Percentiles rank a stretch among this genome's conserved stretches.
phyloP scores from a whole-genome alignment of 2,329 filamentous ascomycete genomes.

The Ambrosiella cleistominuta region DNA sequence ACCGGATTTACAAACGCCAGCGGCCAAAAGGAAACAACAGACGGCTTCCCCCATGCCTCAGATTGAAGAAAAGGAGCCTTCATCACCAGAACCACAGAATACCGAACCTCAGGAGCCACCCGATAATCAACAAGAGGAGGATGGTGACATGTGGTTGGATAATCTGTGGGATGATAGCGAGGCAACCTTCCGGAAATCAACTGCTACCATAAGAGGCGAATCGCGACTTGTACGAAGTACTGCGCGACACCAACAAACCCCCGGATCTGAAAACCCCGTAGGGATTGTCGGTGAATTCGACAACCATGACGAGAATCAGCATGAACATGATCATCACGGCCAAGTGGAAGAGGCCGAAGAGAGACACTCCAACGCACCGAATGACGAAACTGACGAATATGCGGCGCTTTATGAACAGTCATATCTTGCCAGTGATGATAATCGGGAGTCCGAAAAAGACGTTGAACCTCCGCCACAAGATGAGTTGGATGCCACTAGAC shows the following conservation, averaged over 20 bases:
- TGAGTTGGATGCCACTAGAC: not conserved
- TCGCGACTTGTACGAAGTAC: not conserved
- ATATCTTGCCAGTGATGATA: not conserved
- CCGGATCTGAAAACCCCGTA: not conserved
- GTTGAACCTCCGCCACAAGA: not conserved
- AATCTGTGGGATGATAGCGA: constrained; percentile 22
- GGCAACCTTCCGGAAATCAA: not conserved
- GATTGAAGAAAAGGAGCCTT: not conserved
- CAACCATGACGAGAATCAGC: not conserved
- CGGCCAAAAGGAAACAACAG: not conserved
- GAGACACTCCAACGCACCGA: not conserved
- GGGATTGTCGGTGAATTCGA: not conserved
- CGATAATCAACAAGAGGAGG: constrained; percentile 15
- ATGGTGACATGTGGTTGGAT: constrained; percentile 31
- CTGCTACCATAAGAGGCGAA: not conserved
- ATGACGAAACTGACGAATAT: not conserved
- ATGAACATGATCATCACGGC: not conserved
- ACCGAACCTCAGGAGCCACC: constrained; percentile 13
- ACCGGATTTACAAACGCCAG: not conserved
- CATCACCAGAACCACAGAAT: not conserved
- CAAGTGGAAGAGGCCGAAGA: not conserved
- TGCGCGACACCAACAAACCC: not conserved
- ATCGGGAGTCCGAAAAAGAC: not conserved
- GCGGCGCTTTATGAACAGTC: constrained; percentile 6
- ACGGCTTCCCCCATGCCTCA: not conserved